phyloP scores from a whole-genome alignment of 2,329 filamentous ascomycete species.

The Thermothelomyces thermophilus region DNA sequence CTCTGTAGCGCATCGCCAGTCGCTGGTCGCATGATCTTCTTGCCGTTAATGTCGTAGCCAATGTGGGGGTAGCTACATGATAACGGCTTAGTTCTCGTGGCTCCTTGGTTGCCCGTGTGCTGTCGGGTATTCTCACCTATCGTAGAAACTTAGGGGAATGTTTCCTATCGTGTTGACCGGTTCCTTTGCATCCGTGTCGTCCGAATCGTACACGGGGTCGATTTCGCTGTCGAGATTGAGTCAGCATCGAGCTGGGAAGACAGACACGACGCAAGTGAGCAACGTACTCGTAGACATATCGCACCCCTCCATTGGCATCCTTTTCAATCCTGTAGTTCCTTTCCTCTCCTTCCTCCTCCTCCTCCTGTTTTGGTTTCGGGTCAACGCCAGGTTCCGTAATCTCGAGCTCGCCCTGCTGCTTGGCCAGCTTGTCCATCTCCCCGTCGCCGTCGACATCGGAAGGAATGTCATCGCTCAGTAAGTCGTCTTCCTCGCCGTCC shows the following conservation, averaged over 20 bases:
- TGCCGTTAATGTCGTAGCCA: conserved; percentile 97
- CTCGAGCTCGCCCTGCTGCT: conserved; percentile 26
- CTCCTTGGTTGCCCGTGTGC: background rate
- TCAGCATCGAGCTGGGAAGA: conserved; percentile 5
- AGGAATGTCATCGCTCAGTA: conserved; percentile 37
- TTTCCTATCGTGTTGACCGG: conserved; percentile 88
- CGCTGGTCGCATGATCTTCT: conserved; percentile 93
- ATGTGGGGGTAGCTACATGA: conserved; percentile 72
- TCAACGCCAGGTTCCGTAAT: conserved; percentile 29
- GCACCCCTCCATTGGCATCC: conserved; percentile 83
- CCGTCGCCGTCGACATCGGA: conserved; percentile 36
- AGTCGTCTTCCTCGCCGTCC: conserved; percentile 34
- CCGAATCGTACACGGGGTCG: conserved; percentile 90
- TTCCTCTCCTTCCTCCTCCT: conserved; percentile 30
- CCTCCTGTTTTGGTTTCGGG: conserved; percentile 30
- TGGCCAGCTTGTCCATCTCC: conserved; percentile 30
- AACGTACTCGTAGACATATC: conserved; percentile 70
- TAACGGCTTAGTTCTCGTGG: background rate
- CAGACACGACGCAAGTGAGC: background rate
- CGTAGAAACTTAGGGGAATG: conserved; percentile 91
- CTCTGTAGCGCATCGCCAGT: conserved; percentile 91
- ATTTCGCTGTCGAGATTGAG: conserved; percentile 51
- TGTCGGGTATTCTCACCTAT: conserved; percentile 43
- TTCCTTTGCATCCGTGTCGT: conserved; percentile 78
- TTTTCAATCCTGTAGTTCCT: conserved; percentile 53